phyloP scores from a whole-genome alignment of 2,329 filamentous ascomycete genomes.

The Xylogone sp. region DNA sequence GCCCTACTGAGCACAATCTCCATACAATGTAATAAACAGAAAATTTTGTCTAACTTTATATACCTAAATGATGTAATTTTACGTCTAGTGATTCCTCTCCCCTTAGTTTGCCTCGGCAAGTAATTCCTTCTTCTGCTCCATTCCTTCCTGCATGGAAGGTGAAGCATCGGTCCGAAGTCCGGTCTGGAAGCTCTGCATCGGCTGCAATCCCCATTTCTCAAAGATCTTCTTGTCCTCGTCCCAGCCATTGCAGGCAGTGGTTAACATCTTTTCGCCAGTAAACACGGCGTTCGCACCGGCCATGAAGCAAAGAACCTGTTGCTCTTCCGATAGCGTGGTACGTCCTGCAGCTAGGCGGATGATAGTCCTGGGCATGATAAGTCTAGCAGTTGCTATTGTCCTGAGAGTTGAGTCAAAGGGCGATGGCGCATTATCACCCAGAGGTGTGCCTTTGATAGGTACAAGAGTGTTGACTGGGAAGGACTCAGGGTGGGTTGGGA shows the following conservation, averaged over 20 bases:
- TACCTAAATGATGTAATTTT: no score
- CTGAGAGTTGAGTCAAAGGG: slow-evolving; percentile 75
- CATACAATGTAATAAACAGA: no score
- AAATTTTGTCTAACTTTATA: no score
- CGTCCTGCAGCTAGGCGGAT: slow-evolving; percentile 83
- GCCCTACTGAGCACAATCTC: no score
- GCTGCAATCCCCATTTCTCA: slow-evolving; percentile 72
- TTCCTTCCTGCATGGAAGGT: slow-evolving; percentile 7
- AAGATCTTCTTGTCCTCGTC: slow-evolving; percentile 86
- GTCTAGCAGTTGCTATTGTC: slow-evolving; percentile 77
- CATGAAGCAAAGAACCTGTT: slow-evolving; percentile 86
- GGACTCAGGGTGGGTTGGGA: slow-evolving; percentile 80
- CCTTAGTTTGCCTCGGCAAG: background rate
- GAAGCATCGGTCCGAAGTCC: slow-evolving; percentile 18
- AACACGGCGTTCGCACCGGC: slow-evolving; percentile 93
- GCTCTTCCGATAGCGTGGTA: slow-evolving; percentile 80
- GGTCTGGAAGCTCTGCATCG: slow-evolving; percentile 55
- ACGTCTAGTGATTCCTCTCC: no score
- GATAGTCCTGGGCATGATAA: slow-evolving; percentile 82
- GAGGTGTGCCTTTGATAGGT: slow-evolving; percentile 83
- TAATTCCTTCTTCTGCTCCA: slow-evolving; percentile 2
- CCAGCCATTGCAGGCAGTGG: slow-evolving; percentile 87
- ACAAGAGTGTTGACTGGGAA: slow-evolving; percentile 91
- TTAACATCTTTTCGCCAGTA: slow-evolving; percentile 93
- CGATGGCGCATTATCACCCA: slow-evolving; percentile 70